Evolutionary conservation across 2,329 filamentous ascomycete genomes (phyloP).

Genomic region (Sclerotiophoma versabilis): DNA sequence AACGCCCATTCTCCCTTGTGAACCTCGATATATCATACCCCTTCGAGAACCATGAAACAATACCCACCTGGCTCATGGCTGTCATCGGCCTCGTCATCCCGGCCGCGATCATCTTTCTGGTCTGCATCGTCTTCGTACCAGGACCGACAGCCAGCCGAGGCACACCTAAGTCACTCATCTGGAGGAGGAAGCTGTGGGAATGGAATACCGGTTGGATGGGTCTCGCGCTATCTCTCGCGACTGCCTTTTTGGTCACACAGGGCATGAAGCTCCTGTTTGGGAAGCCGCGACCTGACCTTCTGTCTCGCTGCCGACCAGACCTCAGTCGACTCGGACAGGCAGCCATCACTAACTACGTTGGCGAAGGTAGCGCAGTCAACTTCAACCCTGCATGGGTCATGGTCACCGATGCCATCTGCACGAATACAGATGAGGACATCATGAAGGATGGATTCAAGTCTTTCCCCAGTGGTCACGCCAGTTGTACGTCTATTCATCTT

Average conservation of each 20-base stretch:
- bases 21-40: slow-evolving; percentile 84
- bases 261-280: slow-evolving; percentile 80
- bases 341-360: slow-evolving; percentile 66
- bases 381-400: slow-evolving; percentile 68
- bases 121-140: slow-evolving; percentile 74
- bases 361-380: slow-evolving; percentile 36
- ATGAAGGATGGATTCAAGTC: slow-evolving; percentile 84
- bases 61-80: slow-evolving; percentile 70
- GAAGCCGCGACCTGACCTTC: slow-evolving; percentile 69
- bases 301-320: slow-evolving; percentile 79
- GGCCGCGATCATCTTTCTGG: slow-evolving; percentile 69
- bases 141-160: slow-evolving; percentile 70
- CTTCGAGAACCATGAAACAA: slow-evolving; percentile 72
- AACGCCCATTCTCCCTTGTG: slow-evolving; percentile 73
- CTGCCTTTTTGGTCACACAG: slow-evolving; percentile 81
- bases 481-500: slow-evolving; percentile 56
- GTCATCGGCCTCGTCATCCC: slow-evolving; percentile 71
- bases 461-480: slow-evolving; percentile 80
- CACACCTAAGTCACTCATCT: slow-evolving; percentile 70
- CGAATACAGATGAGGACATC: slow-evolving; percentile 64
- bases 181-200: slow-evolving; percentile 89
- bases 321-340: slow-evolving; percentile 62
- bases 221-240: slow-evolving; percentile 73
- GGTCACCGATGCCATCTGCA: slow-evolving; percentile 80
- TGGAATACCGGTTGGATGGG: slow-evolving; percentile 86